Evolutionary conservation across 1,284 basidiomycete genomes (phyloP).

Genomic region (Erythrobasidium hasegawianum): DNA sequence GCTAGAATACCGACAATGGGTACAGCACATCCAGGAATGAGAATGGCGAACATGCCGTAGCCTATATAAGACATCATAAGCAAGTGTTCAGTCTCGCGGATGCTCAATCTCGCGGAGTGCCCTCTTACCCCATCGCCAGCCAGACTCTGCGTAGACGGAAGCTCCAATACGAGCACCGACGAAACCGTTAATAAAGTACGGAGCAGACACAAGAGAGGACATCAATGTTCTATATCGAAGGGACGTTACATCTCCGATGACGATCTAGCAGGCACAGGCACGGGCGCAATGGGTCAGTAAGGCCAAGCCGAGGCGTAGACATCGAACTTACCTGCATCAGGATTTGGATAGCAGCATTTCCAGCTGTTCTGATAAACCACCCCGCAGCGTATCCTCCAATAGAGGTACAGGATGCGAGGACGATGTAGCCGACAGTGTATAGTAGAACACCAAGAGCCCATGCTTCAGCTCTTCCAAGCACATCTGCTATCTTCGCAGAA

Average conservation of each 20-base stretch:
- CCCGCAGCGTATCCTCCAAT: constrained; percentile 58
- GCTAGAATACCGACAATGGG: constrained; percentile 52
- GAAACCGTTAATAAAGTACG: constrained; percentile 55
- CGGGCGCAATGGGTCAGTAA: too few relatives aligned
- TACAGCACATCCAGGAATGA: constrained; percentile 52
- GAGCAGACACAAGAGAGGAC: constrained; percentile 61
- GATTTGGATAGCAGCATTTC: constrained; percentile 61
- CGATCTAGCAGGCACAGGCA: too few relatives aligned
- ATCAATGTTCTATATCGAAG: constrained; percentile 72
- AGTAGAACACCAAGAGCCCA: constrained; percentile 58
- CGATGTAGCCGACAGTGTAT: constrained; percentile 57
- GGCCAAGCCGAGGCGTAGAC: too few relatives aligned
- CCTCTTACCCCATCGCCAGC: constrained; percentile 70
- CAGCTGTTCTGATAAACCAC: constrained; percentile 52
- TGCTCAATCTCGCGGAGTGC: too few relatives aligned
- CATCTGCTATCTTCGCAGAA: constrained; percentile 72
- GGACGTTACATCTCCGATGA: constrained; percentile 70
- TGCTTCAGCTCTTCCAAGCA: constrained; percentile 56
- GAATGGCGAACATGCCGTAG: constrained; percentile 48
- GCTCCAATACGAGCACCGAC: too few relatives aligned
- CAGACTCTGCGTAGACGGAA: constrained; percentile 54
- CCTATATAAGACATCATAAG: neutral
- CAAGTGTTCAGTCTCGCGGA: too few relatives aligned
- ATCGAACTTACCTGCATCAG: too few relatives aligned
- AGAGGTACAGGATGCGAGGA: constrained; percentile 61